Conservation (phyloP, 176 grass and related monocot species). For the Typha latifolia region DNA sequence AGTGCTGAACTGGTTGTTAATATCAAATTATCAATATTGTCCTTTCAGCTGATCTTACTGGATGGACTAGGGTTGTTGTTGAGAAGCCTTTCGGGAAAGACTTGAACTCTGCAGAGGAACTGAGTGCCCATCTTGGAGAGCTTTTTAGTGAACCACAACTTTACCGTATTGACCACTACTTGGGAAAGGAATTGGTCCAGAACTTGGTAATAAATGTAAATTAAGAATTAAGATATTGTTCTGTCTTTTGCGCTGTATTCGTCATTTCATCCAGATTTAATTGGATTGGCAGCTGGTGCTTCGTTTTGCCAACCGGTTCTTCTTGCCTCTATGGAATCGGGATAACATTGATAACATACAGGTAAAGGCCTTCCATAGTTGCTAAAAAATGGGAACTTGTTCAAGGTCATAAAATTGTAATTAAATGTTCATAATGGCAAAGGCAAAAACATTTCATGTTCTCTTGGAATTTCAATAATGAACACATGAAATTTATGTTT, state of each 20-base stretch:
- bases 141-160: slow-evolving; percentile 79
- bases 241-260: not conserved
- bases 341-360: slow-evolving; percentile 95
- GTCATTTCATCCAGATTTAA: slow-evolving; percentile 12
- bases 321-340: slow-evolving; percentile 87
- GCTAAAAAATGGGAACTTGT: not conserved
- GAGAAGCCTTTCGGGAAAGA: slow-evolving; percentile 97
- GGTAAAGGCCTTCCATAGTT: slow-evolving; percentile 21
- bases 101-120: slow-evolving; percentile 75
- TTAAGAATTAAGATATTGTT: not conserved
- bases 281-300: slow-evolving; percentile 66
- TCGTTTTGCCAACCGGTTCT: slow-evolving; percentile 87
- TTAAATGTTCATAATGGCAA: not conserved
- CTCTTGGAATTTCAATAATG: not conserved
- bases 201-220: slow-evolving; percentile 59
- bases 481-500: not conserved
- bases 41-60: slow-evolving; percentile 45
- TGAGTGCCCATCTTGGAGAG: slow-evolving; percentile 76
- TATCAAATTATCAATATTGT: slow-evolving; percentile 9
- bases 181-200: slow-evolving; percentile 93
- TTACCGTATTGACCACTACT: slow-evolving; percentile 92
- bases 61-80: slow-evolving; percentile 89
- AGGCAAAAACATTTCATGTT: not conserved
- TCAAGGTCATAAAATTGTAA: not conserved
- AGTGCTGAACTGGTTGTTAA: slow-evolving; percentile 16